phyloP scores from a whole-genome alignment of 192 early-diverging fungal species.

The Coemansia sp. region DNA sequence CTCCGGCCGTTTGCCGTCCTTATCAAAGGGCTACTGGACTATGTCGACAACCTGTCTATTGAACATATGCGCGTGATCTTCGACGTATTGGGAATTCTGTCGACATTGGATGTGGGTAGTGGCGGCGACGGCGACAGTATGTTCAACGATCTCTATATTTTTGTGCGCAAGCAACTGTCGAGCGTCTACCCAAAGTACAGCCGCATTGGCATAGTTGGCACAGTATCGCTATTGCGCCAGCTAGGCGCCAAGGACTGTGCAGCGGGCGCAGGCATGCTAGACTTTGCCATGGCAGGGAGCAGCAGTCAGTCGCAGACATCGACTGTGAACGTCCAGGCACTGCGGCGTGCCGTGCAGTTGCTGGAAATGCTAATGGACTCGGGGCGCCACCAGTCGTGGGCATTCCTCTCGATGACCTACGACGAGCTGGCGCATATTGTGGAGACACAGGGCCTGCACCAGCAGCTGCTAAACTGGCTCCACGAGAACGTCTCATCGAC shows the following conservation, averaged over 20 bases:
- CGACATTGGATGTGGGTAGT: constrained; percentile 24
- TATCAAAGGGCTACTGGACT: constrained; percentile 71
- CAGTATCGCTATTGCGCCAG: constrained; percentile 62
- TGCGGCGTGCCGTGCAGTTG: constrained; percentile 58
- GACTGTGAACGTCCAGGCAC: constrained; percentile 29
- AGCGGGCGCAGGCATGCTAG: neutral
- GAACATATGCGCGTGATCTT: constrained; percentile 67
- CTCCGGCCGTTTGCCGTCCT: constrained; percentile 64
- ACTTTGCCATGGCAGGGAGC: constrained; percentile 9
- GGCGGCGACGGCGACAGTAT: constrained; percentile 45
- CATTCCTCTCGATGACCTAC: constrained; percentile 66
- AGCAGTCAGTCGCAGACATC: constrained; percentile 32
- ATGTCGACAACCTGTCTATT: constrained; percentile 64
- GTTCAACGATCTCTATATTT: constrained; percentile 69
- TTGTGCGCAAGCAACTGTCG: constrained; percentile 75
- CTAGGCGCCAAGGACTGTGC: constrained; percentile 49
- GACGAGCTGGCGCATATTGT: constrained; percentile 72
- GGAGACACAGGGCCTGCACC: constrained; percentile 53
- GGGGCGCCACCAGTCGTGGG: constrained; percentile 52
- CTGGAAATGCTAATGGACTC: constrained; percentile 58
- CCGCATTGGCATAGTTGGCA: constrained; percentile 70
- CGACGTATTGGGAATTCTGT: constrained; percentile 62
- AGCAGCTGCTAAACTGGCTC: constrained; percentile 63
- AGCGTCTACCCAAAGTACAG: constrained; percentile 64
- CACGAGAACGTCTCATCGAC: constrained; percentile 60